Evolutionary conservation across 2,329 filamentous ascomycete species (phyloP).

Genomic region (Exophiala calicioides): DNA sequence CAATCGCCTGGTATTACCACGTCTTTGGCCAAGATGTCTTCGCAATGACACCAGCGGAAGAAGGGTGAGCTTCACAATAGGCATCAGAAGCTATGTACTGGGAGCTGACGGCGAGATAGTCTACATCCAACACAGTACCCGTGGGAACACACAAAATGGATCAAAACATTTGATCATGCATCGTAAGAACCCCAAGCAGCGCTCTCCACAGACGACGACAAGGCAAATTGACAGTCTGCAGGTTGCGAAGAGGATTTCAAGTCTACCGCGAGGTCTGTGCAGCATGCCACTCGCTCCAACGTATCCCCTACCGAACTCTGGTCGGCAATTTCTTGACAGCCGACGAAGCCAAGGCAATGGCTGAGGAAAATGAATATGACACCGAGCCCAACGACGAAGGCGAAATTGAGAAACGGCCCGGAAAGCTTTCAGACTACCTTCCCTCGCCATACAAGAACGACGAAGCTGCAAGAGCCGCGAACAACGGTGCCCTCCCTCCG

Average conservation of each 20-base stretch:
- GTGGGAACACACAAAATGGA: constrained; percentile 89
- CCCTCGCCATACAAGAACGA: constrained; percentile 97
- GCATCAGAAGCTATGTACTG: constrained; percentile 33
- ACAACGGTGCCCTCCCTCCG: constrained; percentile 95
- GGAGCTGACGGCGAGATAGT: constrained; percentile 54
- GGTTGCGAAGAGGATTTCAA: constrained; percentile 97
- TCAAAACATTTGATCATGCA: constrained; percentile 96
- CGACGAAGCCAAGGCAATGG: constrained; percentile 95
- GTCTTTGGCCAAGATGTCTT: constrained; percentile 85
- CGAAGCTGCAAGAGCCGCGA: constrained; percentile 94
- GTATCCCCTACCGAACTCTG: constrained; percentile 88
- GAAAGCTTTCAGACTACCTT: constrained; percentile 98
- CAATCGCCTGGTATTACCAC: constrained; percentile 96
- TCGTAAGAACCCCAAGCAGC: constrained; percentile 68
- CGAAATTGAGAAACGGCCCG: constrained; percentile 96
- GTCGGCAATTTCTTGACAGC: constrained; percentile 92
- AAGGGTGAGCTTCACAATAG: constrained; percentile 77
- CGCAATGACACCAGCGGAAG: constrained; percentile 90
- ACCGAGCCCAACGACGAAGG: constrained; percentile 97
- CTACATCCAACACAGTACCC: constrained; percentile 90
- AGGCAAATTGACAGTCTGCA: constrained; percentile 42
- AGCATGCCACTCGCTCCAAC: constrained; percentile 92
- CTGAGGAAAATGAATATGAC: constrained; percentile 98
- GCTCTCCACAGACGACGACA: not conserved
- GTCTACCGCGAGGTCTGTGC: constrained; percentile 99